Evolutionary conservation across 2,329 filamentous ascomycete genomes (phyloP), one percentile per base, ranked within the genome.

Genomic region (Pseudofabraea citricarpa): DNA sequence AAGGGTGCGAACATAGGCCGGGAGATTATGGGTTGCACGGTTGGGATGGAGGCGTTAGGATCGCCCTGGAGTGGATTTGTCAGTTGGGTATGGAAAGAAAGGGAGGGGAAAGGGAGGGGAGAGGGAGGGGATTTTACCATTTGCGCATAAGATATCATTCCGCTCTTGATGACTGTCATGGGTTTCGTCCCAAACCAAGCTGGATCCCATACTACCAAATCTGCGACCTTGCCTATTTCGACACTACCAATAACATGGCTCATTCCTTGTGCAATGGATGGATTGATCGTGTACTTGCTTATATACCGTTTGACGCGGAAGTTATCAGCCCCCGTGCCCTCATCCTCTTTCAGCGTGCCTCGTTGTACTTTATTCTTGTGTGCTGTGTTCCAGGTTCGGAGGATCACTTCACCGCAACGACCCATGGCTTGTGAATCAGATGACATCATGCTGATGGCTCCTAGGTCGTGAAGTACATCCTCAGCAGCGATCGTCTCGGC

Each of bases 391-490:
- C 91, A 97, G 0, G 91, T 96, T 10, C 91, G 80, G 19, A 94
- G 73, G 48, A 97, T 81, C 42, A 97, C 91, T 69, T 97, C 91
- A 51, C 91, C 91, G 61, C 89, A 95, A 40, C 91, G 85, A 44
- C 91, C 91, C 91, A 97, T 97, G 56, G 91, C 91, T 67, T 97
- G 91, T 0, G 86, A 91, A 68, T 97, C 91, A 1, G 85, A 90
- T 47, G 83, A 89, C 88, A 97, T 95, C 90, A 97, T 97, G 64
- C 84, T 90, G 65, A 97, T 96, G 51, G 91, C 91, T 44, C 91
- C 91, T 1, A 95, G 74, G 57, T 97, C 91, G 63, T 97, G 91
- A 15, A 97, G 79, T 1, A 97, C 90, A 63, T 97, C 91, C 71
- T 97, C 91, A 19, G 91, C 91, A 0, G 90, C 91, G 60, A 97